phyloP scores from a whole-genome alignment of 805 yeast genomes.

The Hanseniaspora occidentalis region DNA sequence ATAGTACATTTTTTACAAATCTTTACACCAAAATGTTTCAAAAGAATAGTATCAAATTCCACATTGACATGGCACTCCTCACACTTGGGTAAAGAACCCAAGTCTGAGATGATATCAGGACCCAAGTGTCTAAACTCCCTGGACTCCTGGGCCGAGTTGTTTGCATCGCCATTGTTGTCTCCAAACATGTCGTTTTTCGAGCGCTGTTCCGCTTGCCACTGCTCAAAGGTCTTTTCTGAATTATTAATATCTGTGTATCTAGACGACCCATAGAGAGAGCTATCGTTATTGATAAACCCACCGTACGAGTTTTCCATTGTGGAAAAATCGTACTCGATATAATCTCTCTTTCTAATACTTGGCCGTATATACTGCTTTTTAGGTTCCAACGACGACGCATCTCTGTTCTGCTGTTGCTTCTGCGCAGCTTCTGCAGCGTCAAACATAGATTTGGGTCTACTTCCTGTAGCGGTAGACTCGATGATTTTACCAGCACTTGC shows the following conservation, averaged over 20 bases:
- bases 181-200: constrained; percentile 12
- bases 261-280: constrained; percentile 25
- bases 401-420: constrained; percentile 10
- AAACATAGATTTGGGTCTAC: neutral
- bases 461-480: neutral
- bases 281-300: constrained; percentile 48
- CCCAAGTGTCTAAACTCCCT: neutral
- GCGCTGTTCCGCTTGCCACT: constrained; percentile 41
- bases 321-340: constrained; percentile 77
- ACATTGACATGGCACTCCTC: constrained; percentile 61
- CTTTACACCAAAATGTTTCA: constrained; percentile 52
- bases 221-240: constrained; percentile 32
- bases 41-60: constrained; percentile 67
- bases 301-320: constrained; percentile 84
- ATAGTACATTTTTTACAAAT: constrained; percentile 75
- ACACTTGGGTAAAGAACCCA: constrained; percentile 43
- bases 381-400: constrained; percentile 6
- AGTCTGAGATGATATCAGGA: constrained; percentile 9
- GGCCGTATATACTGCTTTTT: constrained; percentile 19
- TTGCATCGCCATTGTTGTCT: neutral
- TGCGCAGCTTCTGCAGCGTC: too few relatives aligned
- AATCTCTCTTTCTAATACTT: constrained; percentile 46
- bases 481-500: neutral
- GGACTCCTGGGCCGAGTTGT: neutral
- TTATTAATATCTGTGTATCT: constrained; percentile 15